These are phyloP conservation scores for Physcia stellaris DNA, from an alignment of 495 filamentous ascomycete species.

Conservation along the genomic window DNA sequence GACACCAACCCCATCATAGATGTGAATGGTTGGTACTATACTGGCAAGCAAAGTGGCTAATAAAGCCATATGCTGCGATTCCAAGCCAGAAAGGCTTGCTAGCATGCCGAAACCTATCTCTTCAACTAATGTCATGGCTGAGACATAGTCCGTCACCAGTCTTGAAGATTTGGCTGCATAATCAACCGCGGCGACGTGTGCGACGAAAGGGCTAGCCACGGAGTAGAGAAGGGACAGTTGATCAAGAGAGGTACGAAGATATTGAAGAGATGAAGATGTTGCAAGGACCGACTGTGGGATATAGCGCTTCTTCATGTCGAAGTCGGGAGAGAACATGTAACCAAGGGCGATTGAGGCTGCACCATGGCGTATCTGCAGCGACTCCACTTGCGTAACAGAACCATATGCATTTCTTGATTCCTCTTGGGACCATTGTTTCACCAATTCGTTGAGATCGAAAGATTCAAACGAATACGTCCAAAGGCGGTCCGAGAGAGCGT, in stretches of 20 bases:
- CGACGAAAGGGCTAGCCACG: constrained; percentile 80
- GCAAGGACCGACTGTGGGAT: constrained; percentile 83
- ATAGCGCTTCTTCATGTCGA: constrained; percentile 78
- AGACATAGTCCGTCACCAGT: constrained; percentile 77
- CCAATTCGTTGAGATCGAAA: constrained; percentile 75
- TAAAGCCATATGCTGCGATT: constrained; percentile 90
- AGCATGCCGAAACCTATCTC: constrained; percentile 81
- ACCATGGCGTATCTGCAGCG: constrained; percentile 77
- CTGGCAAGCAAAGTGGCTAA: constrained; percentile 73
- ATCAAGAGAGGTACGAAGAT: constrained; percentile 73
- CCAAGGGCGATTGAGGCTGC: constrained; percentile 87
- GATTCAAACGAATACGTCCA: constrained; percentile 92
- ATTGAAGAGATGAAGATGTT: constrained; percentile 63
- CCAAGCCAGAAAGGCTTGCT: constrained; percentile 71
- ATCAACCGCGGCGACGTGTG: constrained; percentile 87
- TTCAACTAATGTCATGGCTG: constrained; percentile 69
- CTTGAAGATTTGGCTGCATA: constrained; percentile 52
- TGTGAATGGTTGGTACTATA: constrained; percentile 72
- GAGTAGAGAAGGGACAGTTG: constrained; percentile 81
- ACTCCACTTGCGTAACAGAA: constrained; percentile 58
- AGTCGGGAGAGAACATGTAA: constrained; percentile 94
- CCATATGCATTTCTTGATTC: constrained; percentile 67
- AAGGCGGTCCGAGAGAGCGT: constrained; percentile 84
- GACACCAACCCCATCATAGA: constrained; percentile 82
- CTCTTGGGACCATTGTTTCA: constrained; percentile 55